Base-by-base conservation (phyloP, 2,329 filamentous ascomycete genomes). In the Diplodia sapinea region DNA sequence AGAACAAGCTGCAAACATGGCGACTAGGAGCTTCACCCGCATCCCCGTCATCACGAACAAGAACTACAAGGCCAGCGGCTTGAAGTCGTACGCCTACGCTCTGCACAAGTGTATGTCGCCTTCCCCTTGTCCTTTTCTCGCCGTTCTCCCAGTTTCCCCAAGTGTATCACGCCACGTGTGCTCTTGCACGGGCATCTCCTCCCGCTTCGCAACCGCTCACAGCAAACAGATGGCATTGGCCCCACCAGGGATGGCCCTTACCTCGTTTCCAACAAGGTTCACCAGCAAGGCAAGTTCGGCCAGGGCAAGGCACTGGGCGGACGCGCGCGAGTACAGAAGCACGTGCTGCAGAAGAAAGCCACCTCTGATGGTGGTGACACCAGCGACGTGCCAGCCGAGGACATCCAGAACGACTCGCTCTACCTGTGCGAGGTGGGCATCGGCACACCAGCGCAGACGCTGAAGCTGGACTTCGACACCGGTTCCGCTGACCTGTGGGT, bases 391-490 rank as follows among this genome's bases (percentile, higher is more conserved):
- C 80, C 83, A 6, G 85, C 86, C 6, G 83, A 90, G 29, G 89
- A 92, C 74, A 82, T 87, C 65, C 87, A 91, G 77, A 89, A 90
- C 71, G 89, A 92, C 70, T 80, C 85, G 6, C 78, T 86, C 78
- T 91, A 91, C 74, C 83, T 91, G 26, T 88, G 85, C 57, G 82
- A 86, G 36, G 86, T 92, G 31, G 74, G 79, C 15, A 88, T 92
- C 69, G 90, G 90, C 33, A 89, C 85, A 1, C 89, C 89, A 17
- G 77, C 83, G 1, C 89, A 92, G 79, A 87, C 66, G 12, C 67
- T 81, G 65, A 84, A 83, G 70, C 76, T 91, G 15, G 85, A 91
- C 73, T 91, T 92, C 69, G 90, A 92, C 75, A 91, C 89, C 49
- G 65, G 54, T 13, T 67, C 65, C 3, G 84, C 88, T 23, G 90